Conservation (phyloP, 2,329 filamentous ascomycete genomes). For the Balansia obtecta region DNA sequence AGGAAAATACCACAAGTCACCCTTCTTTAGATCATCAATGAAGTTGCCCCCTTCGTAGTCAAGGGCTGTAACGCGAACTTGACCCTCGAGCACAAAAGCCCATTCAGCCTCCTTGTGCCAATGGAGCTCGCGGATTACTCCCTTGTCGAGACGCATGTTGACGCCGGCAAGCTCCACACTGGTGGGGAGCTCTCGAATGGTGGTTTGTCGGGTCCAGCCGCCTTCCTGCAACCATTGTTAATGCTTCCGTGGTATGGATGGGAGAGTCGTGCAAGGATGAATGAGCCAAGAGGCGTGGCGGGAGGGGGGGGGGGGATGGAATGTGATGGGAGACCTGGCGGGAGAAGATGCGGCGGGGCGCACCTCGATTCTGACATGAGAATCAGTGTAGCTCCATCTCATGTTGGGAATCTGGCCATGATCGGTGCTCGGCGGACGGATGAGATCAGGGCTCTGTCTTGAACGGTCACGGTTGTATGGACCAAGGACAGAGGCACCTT, state of each 20-base stretch:
- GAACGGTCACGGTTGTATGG: constrained; percentile 58
- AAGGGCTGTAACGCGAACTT: constrained; percentile 58
- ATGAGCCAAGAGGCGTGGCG: background rate
- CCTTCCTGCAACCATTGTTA: constrained; percentile 40
- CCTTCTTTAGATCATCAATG: constrained; percentile 63
- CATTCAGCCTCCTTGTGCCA: constrained; percentile 76
- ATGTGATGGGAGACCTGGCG: too few relatives aligned
- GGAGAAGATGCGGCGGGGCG: constrained; percentile 7
- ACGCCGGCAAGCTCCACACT: constrained; percentile 63
- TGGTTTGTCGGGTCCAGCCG: constrained; percentile 67
- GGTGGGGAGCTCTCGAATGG: constrained; percentile 48
- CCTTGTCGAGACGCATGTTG: constrained; percentile 64
- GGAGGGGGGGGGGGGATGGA: too few relatives aligned
- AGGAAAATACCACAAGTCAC: constrained; percentile 74
- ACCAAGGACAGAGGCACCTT: constrained; percentile 54
- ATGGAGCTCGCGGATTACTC: constrained; percentile 64
- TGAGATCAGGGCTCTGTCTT: constrained; percentile 56
- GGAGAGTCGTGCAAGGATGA: background rate
- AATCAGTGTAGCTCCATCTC: constrained; percentile 59
- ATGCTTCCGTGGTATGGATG: background rate
- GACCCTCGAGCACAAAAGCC: constrained; percentile 61
- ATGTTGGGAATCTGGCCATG: constrained; percentile 59
- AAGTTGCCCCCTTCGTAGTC: constrained; percentile 67
- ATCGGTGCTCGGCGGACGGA: constrained; percentile 62
- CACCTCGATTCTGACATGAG: constrained; percentile 51